These are phyloP conservation scores for Magnaporthiopsis rhizophila DNA, from an alignment of 2,329 filamentous ascomycete species.

Conservation along the genomic window DNA sequence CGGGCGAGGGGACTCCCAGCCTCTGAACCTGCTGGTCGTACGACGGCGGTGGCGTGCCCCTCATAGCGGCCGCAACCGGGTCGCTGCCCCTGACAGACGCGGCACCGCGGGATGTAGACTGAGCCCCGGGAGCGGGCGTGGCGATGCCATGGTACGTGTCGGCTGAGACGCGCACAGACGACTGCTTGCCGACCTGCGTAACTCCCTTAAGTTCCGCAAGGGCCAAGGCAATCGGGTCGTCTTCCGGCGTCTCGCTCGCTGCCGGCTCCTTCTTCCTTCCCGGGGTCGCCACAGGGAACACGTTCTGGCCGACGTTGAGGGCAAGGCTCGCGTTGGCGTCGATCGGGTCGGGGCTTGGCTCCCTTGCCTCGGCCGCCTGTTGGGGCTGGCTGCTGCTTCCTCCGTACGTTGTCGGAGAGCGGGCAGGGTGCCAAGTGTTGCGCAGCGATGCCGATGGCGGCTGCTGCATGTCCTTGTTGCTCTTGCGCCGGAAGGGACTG, in stretches of 20 bases:
- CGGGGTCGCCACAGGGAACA: conserved; percentile 83
- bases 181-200: conserved; percentile 64
- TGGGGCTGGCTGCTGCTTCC: conserved; percentile 19
- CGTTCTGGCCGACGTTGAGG: conserved; percentile 89
- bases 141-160: conserved; percentile 91
- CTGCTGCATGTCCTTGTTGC: conserved; percentile 59
- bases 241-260: conserved; percentile 42
- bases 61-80: conserved; percentile 46
- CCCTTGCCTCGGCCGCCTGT: conserved; percentile 28
- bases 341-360: conserved; percentile 70
- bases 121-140: conserved; percentile 60
- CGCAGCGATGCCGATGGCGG: conserved; percentile 31
- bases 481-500: conserved; percentile 88
- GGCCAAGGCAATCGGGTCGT: conserved; percentile 87
- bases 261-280: conserved; percentile 43
- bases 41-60: conserved; percentile 77
- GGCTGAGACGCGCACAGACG: conserved; percentile 78
- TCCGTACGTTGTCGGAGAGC: conserved; percentile 13
- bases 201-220: conserved; percentile 88
- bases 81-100: conserved; percentile 27
- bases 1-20: conserved; percentile 81
- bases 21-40: conserved; percentile 74
- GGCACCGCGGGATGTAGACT: conserved; percentile 33
- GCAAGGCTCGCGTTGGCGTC: conserved; percentile 90
- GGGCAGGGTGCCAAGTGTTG: conserved; percentile 49